These are phyloP conservation scores for Cystobasidiopsis lactophilus DNA, from an alignment of 768 basidiomycete genomes.

Conservation along the genomic window DNA sequence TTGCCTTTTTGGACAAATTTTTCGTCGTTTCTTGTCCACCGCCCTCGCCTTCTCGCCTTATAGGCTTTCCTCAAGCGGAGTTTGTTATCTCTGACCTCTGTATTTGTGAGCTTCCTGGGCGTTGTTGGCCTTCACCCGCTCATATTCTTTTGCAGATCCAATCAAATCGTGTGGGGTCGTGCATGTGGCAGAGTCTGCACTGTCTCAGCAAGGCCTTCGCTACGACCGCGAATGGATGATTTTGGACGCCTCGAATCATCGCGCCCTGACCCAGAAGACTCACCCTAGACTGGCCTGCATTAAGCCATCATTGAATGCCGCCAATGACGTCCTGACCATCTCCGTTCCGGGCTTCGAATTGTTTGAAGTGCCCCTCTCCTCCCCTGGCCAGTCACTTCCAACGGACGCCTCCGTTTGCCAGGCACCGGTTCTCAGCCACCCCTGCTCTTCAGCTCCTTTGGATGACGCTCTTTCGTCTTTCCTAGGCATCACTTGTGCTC, in stretches of 20 bases:
- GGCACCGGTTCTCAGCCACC: background rate
- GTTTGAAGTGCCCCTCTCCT: conserved; percentile 8
- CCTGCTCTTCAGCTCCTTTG: background rate
- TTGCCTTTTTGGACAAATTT: conserved; percentile 15
- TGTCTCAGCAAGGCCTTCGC: conserved; percentile 15
- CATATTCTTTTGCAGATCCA: no score
- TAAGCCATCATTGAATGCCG: conserved; percentile 8
- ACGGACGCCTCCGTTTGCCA: background rate
- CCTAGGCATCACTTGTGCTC: conserved; percentile 10
- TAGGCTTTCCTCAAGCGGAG: background rate
- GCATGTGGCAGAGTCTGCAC: conserved; percentile 1
- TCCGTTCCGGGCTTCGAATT: conserved; percentile 2
- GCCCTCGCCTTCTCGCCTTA: background rate
- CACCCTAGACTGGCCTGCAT: conserved; percentile 18
- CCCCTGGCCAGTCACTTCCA: background rate
- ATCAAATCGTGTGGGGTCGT: conserved; percentile 19
- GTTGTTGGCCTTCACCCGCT: no score
- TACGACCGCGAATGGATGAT: conserved; percentile 20
- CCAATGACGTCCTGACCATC: background rate
- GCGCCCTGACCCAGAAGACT: conserved; percentile 16
- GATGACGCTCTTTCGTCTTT: conserved; percentile 5
- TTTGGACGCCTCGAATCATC: conserved; percentile 10
- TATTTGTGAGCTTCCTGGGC: background rate
- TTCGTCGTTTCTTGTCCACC: conserved; percentile 7
- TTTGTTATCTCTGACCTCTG: background rate